Evolutionary conservation across 371 early-diverging fungal species (phyloP).

Genomic region (Parasitella parasitica): DNA sequence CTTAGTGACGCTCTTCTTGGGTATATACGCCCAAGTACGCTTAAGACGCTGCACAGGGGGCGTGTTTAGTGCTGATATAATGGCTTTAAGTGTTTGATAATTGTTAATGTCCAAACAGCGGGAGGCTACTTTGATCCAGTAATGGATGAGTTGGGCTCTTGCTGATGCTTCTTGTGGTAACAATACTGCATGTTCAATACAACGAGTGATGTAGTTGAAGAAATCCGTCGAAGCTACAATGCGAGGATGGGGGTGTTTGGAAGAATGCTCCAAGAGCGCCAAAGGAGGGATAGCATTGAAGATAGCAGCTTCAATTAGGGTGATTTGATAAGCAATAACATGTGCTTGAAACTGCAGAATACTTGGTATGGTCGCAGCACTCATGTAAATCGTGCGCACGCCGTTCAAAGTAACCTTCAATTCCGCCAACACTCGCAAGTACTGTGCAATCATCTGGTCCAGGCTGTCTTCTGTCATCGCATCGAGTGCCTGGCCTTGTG

Average conservation of each 20-base stretch:
- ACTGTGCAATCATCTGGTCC: slow-evolving; percentile 50
- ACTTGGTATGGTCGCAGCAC: slow-evolving; percentile 59
- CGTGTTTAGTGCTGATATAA: slow-evolving; percentile 69
- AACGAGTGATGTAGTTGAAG: slow-evolving; percentile 80
- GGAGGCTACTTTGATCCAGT: slow-evolving; percentile 78
- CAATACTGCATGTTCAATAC: slow-evolving; percentile 74
- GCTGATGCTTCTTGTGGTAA: slow-evolving; percentile 59
- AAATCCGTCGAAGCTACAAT: slow-evolving; percentile 78
- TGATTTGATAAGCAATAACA: slow-evolving; percentile 72
- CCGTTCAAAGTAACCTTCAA: slow-evolving; percentile 53
- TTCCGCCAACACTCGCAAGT: slow-evolving; percentile 43
- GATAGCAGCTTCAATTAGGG: slow-evolving; percentile 70
- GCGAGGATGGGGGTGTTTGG: slow-evolving; percentile 65
- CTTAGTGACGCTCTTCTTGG: slow-evolving; percentile 61
- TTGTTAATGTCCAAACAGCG: slow-evolving; percentile 67
- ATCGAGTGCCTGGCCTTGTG: neutral
- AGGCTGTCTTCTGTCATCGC: slow-evolving; percentile 35
- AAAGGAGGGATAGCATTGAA: slow-evolving; percentile 67
- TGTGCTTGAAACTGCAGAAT: slow-evolving; percentile 68
- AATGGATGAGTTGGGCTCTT: slow-evolving; percentile 65
- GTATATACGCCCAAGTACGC: slow-evolving; percentile 75
- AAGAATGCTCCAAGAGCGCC: slow-evolving; percentile 67
- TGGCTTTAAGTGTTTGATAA: slow-evolving; percentile 76
- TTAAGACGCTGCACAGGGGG: slow-evolving; percentile 77
- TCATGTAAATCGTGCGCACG: slow-evolving; percentile 58